A percentile compares a stretch with the other conserved stretches of the same genome.
Evolutionary conservation across 2,329 filamentous ascomycete species (phyloP).

Genomic region (Aspergillus fructus): DNA sequence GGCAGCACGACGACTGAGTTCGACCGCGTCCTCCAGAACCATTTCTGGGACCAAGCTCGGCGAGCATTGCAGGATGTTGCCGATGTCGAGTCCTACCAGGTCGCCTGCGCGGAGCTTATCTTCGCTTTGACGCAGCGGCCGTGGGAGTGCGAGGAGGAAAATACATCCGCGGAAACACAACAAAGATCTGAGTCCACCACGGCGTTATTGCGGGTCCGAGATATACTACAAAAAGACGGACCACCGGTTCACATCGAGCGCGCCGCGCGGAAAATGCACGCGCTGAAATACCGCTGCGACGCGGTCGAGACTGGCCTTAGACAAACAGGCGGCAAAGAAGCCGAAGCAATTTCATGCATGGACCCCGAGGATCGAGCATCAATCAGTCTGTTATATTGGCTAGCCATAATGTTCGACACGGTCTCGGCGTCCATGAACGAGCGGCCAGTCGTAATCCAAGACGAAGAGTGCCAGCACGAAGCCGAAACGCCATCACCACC

Average conservation of each 20-base stretch:
- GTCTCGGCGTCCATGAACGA: slow-evolving; percentile 1
- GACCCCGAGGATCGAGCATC: neutral
- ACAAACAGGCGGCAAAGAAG: no score
- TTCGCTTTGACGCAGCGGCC: neutral
- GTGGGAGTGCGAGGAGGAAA: neutral
- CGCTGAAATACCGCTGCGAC: neutral
- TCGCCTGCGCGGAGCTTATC: neutral
- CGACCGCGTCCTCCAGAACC: neutral
- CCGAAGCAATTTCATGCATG: neutral
- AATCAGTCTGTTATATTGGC: neutral
- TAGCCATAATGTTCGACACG: neutral
- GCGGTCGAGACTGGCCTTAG: neutral
- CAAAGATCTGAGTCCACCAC: no score
- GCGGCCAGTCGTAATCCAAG: neutral
- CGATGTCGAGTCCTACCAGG: neutral
- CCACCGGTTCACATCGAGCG: neutral
- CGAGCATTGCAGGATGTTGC: neutral
- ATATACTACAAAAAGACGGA: neutral
- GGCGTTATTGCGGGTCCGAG: neutral
- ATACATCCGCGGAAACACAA: no score
- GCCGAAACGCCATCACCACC: neutral
- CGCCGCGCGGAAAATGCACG: neutral
- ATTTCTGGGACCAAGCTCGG: neutral
- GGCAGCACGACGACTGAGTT: neutral
- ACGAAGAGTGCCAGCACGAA: neutral